phyloP scores from a whole-genome alignment of 164 flowering plant genomes.

The Chimonanthus salicifolius region DNA sequence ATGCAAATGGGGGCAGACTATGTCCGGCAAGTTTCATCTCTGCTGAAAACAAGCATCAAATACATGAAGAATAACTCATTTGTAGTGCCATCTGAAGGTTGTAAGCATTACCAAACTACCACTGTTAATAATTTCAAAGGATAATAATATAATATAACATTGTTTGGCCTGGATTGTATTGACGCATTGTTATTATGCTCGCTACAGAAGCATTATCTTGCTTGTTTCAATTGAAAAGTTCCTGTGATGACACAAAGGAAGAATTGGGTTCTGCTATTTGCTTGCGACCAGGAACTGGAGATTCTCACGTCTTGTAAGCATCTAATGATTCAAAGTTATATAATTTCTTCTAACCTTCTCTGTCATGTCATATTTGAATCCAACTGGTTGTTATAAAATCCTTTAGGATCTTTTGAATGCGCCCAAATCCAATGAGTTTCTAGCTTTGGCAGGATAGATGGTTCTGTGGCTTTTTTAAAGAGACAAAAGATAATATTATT shows the following conservation, averaged over 20 bases:
- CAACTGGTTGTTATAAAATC: background rate
- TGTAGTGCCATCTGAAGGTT: slow-evolving; percentile 41
- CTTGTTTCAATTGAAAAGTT: slow-evolving; percentile 65
- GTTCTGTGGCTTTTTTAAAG: too few relatives aligned
- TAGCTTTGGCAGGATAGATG: background rate
- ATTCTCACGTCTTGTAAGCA: slow-evolving; percentile 79
- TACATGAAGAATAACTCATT: slow-evolving; percentile 43
- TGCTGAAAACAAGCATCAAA: slow-evolving; percentile 63
- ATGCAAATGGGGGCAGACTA: slow-evolving; percentile 74
- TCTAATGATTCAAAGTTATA: background rate
- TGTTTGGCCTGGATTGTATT: background rate
- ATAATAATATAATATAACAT: background rate
- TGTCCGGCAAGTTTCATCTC: slow-evolving; percentile 59
- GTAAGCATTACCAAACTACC: background rate
- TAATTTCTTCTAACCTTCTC: background rate
- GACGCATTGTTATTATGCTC: background rate
- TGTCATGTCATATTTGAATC: background rate
- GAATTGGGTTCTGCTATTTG: slow-evolving; percentile 52
- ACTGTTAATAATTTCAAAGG: background rate
- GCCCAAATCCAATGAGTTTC: background rate
- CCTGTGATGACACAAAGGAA: slow-evolving; percentile 39
- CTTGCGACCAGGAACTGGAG: slow-evolving; percentile 71
- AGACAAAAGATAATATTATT: too few relatives aligned
- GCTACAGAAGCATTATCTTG: slow-evolving; percentile 60
- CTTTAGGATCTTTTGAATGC: background rate